Conservation (phyloP, 192 early-diverging fungal genomes). For the Spinellus fusiger region DNA sequence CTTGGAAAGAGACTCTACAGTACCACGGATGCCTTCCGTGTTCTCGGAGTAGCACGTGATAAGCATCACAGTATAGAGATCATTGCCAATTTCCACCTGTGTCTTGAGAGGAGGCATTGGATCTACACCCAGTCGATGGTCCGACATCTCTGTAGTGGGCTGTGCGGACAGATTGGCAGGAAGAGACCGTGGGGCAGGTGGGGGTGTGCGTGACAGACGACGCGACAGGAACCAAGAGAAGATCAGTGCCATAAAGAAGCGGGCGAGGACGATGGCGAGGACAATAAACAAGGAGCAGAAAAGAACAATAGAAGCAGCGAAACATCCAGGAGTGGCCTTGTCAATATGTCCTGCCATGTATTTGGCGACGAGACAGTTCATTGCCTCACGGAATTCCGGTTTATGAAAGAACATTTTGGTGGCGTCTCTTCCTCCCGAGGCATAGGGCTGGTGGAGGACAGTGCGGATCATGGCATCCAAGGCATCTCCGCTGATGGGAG, state of each 20-base stretch:
- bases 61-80: slow-evolving; percentile 73
- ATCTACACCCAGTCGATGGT: not conserved
- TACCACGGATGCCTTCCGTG: slow-evolving; percentile 69
- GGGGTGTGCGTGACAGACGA: slow-evolving; percentile 34
- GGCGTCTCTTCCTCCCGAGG: slow-evolving; percentile 53
- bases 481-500: slow-evolving; percentile 39
- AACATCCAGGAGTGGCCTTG: slow-evolving; percentile 73
- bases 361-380: slow-evolving; percentile 52
- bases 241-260: slow-evolving; percentile 71
- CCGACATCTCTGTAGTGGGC: not conserved
- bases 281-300: slow-evolving; percentile 55
- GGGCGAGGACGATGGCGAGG: slow-evolving; percentile 51
- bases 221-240: slow-evolving; percentile 73
- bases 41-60: slow-evolving; percentile 95
- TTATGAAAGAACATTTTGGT: slow-evolving; percentile 62
- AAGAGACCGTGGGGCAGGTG: slow-evolving; percentile 10
- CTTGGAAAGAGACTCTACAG: slow-evolving; percentile 79
- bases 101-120: slow-evolving; percentile 4
- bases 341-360: slow-evolving; percentile 67
- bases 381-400: slow-evolving; percentile 43
- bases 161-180: not conserved
- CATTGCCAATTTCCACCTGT: slow-evolving; percentile 50
- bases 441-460: slow-evolving; percentile 32
- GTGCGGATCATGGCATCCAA: slow-evolving; percentile 58
- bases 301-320: slow-evolving; percentile 56